These are phyloP conservation scores for Arachnopeziza araneosa DNA, from an alignment of 2,329 filamentous ascomycete genomes.

Conservation along the genomic window DNA sequence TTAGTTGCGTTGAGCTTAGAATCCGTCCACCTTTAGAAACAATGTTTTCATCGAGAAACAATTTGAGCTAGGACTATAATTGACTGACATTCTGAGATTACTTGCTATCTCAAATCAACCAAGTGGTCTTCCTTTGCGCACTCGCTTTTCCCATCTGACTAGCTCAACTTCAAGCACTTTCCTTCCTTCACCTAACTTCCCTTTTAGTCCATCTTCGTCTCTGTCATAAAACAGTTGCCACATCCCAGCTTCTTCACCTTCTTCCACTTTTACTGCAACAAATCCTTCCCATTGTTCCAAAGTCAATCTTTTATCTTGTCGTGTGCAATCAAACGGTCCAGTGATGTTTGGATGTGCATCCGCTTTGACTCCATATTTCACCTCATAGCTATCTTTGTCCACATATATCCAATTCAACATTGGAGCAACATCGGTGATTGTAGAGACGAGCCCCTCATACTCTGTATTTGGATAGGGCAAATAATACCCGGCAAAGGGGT, in stretches of 20 bases:
- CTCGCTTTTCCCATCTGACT: conserved; percentile 44
- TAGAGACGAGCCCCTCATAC: conserved; percentile 45
- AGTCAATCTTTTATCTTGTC: conserved; percentile 45
- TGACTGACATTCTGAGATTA: no score
- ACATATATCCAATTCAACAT: conserved; percentile 64
- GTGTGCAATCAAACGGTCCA: conserved; percentile 63
- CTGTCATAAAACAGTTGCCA: no score
- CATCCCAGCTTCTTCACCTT: conserved; percentile 27
- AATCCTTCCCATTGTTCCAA: conserved; percentile 64
- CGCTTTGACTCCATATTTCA: conserved; percentile 62
- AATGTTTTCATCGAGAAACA: no score
- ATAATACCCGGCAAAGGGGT: conserved; percentile 50
- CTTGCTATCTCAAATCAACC: conserved; percentile 4
- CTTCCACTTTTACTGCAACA: conserved; percentile 45
- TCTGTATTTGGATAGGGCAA: conserved; percentile 46
- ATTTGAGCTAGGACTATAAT: no score
- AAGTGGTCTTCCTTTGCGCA: conserved; percentile 16
- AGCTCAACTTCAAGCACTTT: conserved; percentile 52
- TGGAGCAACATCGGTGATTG: conserved; percentile 47
- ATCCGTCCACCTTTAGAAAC: no score
- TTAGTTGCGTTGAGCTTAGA: no score
- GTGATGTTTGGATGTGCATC: conserved; percentile 67
- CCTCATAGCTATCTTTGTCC: conserved; percentile 50
- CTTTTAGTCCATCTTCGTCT: no score
- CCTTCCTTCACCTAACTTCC: conserved; percentile 37